These are phyloP conservation scores for Saksenaea vasiformis DNA, from an alignment of 371 early-diverging fungal species.

Conservation along the genomic window DNA sequence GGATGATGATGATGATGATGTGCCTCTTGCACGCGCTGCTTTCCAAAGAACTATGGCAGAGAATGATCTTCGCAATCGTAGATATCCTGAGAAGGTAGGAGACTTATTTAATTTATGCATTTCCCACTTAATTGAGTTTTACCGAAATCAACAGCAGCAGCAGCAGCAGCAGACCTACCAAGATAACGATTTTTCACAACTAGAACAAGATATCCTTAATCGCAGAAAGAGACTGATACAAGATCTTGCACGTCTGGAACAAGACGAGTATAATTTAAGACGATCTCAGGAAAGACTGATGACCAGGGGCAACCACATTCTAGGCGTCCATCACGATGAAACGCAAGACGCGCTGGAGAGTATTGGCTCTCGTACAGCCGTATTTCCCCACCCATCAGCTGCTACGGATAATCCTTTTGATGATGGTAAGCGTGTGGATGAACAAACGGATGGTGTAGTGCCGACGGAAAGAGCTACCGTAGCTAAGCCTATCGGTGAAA, in stretches of 20 bases:
- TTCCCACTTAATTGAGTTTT: neutral
- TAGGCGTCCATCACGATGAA: slow-evolving; percentile 9
- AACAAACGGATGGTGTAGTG: neutral
- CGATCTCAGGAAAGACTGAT: slow-evolving; percentile 18
- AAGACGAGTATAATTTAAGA: slow-evolving; percentile 23
- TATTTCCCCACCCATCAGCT: neutral
- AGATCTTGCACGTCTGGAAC: slow-evolving; percentile 26
- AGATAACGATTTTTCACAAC: slow-evolving; percentile 26
- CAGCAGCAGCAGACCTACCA: neutral
- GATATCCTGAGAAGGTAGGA: neutral
- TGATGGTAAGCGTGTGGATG: neutral
- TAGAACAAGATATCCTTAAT: slow-evolving; percentile 23
- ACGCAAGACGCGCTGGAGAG: neutral
- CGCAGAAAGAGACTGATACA: slow-evolving; percentile 18
- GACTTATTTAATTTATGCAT: neutral
- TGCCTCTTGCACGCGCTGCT: slow-evolving; percentile 16
- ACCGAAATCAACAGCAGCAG: neutral
- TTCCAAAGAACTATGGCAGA: neutral
- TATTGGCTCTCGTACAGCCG: neutral
- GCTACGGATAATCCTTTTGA: slow-evolving; percentile 5
- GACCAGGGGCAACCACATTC: slow-evolving; percentile 16
- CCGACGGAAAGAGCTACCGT: neutral
- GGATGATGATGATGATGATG: slow-evolving; percentile 18
- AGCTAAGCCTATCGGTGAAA: neutral
- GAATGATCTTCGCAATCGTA: neutral